These are phyloP conservation scores for Podospora bellae-mahoneyi DNA, from an alignment of 495 filamentous ascomycete species.

Conservation along the genomic window DNA sequence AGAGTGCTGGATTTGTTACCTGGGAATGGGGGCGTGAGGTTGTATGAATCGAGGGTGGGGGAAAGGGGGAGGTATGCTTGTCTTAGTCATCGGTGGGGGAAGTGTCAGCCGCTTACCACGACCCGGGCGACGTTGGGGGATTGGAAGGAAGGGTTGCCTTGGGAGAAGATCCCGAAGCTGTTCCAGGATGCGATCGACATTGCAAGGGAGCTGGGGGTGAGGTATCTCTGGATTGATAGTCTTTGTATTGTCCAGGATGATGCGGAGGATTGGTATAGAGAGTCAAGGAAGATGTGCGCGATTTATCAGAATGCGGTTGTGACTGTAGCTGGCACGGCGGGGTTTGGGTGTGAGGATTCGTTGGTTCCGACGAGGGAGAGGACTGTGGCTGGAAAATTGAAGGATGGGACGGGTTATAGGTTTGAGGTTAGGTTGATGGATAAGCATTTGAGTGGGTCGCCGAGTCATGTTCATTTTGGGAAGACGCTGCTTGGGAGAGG, in stretches of 20 bases:
- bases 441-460: not conserved
- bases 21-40: not conserved
- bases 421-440: not conserved
- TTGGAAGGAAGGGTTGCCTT: not conserved
- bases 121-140: not conserved
- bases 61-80: not conserved
- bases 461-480: not conserved
- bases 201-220: not conserved
- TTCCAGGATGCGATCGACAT: not conserved
- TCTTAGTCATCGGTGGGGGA: not conserved
- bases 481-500: not conserved
- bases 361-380: not conserved
- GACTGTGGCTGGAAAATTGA: not conserved
- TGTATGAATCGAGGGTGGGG: not conserved
- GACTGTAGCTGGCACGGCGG: not conserved
- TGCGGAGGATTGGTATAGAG: not conserved
- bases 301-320: not conserved
- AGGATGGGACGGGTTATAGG: not conserved
- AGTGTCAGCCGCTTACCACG: not conserved
- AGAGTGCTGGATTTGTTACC: not conserved
- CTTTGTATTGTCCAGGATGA: slow-evolving; percentile 3
- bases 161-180: not conserved
- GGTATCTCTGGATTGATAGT: slow-evolving; percentile 3
- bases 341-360: not conserved
- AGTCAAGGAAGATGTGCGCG: not conserved